Evolutionary conservation across 345 rosid genomes (phyloP), one percentile per base, ranked within the genome.

Genomic region (Odontarrhena argentea): DNA sequence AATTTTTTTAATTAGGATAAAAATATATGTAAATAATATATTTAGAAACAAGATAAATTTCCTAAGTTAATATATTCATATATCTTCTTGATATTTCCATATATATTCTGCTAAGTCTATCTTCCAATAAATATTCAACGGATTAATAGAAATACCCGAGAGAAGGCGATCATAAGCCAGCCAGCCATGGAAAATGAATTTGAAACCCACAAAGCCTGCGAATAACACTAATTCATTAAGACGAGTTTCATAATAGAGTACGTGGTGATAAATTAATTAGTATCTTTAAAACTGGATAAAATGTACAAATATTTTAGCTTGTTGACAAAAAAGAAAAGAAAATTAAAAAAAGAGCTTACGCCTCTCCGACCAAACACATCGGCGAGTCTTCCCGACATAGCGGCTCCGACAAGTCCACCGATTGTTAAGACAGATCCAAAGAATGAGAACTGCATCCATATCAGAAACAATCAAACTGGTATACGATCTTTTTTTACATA

Each of bases 391-490:
- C 97, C 96, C 6, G 91, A 86, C 81, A 85, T 75, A 9, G 80
- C 80, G 2, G 96, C 96, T 36, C 97, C 97, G 46, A 91, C 59
- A 84, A 86, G 86, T 25, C 91, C 97, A 61, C 97, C 97, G 60
- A 87, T 72, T 0, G 94, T 88, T 74, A 91, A 72, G 69, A 88
- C 76, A 6, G 96, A 84, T 44, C 94, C 96, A 50, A 91, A 91
- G 65, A 88, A 65, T 9, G 97, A 88, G 68, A 78, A 91, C 97
- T 91, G 82, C 80, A 76, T 61, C 47, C 57, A 49, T 50, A 25
- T 5, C 34, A 26, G 22, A n/a, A 35, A 54, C 47, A 50, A 38
- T 18, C 36, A 4, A 32, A 28, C 32, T 2, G 5, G 5, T 28
- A 28, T 4, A 28, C 32, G 3, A 2, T 28, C 5, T 28, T 28